A percentile compares a stretch with the other conserved stretches of the same genome.
These are phyloP conservation scores for Tritrichomonas foetus DNA, from an alignment of 208 protist genomes.

Conservation along the genomic window DNA sequence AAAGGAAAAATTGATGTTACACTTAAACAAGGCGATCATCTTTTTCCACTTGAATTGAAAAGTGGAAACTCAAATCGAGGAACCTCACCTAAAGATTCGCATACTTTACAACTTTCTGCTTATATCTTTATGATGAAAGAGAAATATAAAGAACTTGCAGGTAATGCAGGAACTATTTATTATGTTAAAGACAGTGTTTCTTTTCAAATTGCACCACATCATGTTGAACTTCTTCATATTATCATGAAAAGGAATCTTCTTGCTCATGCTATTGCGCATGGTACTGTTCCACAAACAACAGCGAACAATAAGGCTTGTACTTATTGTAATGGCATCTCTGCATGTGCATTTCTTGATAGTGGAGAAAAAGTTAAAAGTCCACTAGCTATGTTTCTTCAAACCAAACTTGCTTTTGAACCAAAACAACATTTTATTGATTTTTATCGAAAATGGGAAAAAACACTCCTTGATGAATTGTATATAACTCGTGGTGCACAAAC, in stretches of 20 bases:
- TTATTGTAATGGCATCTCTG: background rate
- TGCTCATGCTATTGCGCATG: background rate
- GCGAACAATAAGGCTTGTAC: background rate
- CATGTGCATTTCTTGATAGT: background rate
- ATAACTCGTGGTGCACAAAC: background rate
- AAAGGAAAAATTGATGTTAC: constrained; percentile 38
- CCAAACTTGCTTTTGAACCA: background rate
- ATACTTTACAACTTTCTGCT: background rate
- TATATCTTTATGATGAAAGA: constrained; percentile 40
- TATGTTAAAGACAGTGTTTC: background rate
- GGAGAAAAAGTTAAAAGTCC: background rate
- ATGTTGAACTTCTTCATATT: background rate
- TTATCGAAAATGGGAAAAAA: background rate
- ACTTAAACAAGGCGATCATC: background rate
- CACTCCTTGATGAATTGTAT: background rate
- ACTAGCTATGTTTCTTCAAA: background rate
- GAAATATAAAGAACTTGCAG: background rate
- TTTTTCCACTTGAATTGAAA: constrained; percentile 25
- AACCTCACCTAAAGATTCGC: background rate
- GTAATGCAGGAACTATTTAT: background rate
- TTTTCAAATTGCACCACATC: background rate
- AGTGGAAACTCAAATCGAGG: background rate
- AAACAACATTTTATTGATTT: background rate
- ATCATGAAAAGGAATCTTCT: background rate
- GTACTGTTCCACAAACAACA: background rate